Conservation (phyloP, 257 asterid genomes). For the Buddleja alternifolia region DNA sequence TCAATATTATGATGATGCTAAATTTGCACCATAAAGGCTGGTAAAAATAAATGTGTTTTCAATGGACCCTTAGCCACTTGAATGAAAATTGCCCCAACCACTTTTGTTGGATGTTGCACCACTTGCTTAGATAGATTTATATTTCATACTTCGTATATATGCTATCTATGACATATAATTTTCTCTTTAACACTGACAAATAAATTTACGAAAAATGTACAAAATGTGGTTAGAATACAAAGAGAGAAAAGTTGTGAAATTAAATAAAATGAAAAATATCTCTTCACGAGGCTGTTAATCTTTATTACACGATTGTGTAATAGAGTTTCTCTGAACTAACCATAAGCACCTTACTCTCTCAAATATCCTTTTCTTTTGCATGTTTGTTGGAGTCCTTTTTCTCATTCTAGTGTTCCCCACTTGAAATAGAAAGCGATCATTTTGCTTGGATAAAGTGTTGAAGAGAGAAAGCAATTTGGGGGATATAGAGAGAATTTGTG, state of each 20-base stretch:
- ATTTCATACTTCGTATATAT: background rate
- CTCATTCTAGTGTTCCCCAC: constrained; percentile 40
- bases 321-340: background rate
- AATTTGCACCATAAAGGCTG: constrained; percentile 28
- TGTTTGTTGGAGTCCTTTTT: constrained; percentile 33
- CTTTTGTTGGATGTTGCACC: constrained; percentile 38
- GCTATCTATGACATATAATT: too few relatives aligned
- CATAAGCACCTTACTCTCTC: background rate
- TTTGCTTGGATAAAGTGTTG: constrained; percentile 30
- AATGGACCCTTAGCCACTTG: constrained; percentile 32
- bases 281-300: too few relatives aligned
- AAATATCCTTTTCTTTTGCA: constrained; percentile 29
- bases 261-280: too few relatives aligned
- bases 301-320: background rate
- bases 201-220: too few relatives aligned
- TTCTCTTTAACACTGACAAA: too few relatives aligned
- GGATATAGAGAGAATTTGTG: background rate
- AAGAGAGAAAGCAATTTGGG: constrained; percentile 15
- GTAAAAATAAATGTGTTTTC: constrained; percentile 31
- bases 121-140: constrained; percentile 10
- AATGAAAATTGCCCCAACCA: constrained; percentile 31
- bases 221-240: too few relatives aligned
- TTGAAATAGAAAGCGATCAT: constrained; percentile 41
- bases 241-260: too few relatives aligned
- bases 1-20: constrained; percentile 33